Percentiles rank a stretch among this genome's conserved stretches.
phyloP scores from a whole-genome alignment of 208 protist genomes.

The Histomonas meleagridis region DNA sequence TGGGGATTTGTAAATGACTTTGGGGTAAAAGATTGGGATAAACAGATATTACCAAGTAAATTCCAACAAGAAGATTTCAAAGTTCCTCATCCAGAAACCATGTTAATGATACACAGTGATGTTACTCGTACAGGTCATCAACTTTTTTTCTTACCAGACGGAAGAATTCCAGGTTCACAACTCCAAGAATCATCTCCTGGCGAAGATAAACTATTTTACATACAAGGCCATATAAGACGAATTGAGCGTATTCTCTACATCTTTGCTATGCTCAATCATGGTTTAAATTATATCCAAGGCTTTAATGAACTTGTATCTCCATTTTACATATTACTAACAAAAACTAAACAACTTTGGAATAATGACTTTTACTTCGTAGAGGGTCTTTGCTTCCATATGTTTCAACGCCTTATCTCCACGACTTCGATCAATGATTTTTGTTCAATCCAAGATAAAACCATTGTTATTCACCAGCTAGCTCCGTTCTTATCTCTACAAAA shows the following conservation, averaged over 20 bases:
- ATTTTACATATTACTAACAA: background rate
- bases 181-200: no score
- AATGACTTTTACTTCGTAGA: background rate
- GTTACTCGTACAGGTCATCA: no score
- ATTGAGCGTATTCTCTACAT: background rate
- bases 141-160: no score
- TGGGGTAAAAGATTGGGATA: no score
- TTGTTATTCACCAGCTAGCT: background rate
- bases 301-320: conserved; percentile 10
- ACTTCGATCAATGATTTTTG: background rate
- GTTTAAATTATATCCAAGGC: background rate
- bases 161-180: no score
- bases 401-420: background rate
- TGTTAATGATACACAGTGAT: no score
- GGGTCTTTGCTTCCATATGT: background rate
- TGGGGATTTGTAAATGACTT: no score
- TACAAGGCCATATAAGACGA: background rate
- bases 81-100: no score
- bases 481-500: background rate
- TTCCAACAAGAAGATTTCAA: no score
- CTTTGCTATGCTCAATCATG: background rate
- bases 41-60: no score
- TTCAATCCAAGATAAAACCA: background rate
- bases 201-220: background rate
- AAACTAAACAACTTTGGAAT: background rate